Conservation (phyloP, 768 basidiomycete genomes). For the Holtermannia corniformis region DNA sequence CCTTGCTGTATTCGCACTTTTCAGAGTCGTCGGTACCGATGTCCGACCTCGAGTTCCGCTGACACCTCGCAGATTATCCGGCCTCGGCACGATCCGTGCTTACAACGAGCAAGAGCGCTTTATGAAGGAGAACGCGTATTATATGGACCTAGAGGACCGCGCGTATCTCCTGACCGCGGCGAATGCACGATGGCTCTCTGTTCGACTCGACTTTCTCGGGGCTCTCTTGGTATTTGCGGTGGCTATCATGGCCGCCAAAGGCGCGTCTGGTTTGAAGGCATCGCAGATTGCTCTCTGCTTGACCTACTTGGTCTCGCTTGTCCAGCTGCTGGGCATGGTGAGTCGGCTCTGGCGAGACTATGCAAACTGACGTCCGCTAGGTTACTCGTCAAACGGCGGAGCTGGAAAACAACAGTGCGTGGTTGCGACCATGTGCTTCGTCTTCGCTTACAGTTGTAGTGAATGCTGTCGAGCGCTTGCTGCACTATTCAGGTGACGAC, state of each 20-base stretch:
- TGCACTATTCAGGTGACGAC: conserved; percentile 66
- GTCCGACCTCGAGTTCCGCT: conserved; percentile 41
- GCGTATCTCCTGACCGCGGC: conserved; percentile 70
- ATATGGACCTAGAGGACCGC: conserved; percentile 82
- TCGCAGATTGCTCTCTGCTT: conserved; percentile 69
- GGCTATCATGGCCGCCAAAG: conserved; percentile 65
- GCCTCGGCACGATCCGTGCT: conserved; percentile 60
- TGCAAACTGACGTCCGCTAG: conserved; percentile 3
- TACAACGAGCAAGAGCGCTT: conserved; percentile 73
- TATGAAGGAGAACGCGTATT: conserved; percentile 57
- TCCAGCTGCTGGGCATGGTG: conserved; percentile 34
- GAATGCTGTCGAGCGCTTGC: conserved; percentile 48
- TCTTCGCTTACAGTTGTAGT: conserved; percentile 11
- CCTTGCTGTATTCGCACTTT: conserved; percentile 79
- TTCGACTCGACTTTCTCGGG: conserved; percentile 81
- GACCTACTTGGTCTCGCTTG: conserved; percentile 43
- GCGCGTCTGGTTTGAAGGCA: conserved; percentile 62
- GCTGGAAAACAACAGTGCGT: conserved; percentile 71
- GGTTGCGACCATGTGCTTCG: conserved; percentile 46
- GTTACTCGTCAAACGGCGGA: conserved; percentile 45
- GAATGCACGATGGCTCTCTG: conserved; percentile 67
- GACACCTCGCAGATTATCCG: conserved; percentile 23
- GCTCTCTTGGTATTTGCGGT: conserved; percentile 47
- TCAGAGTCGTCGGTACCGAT: conserved; percentile 70
- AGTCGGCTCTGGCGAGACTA: neutral